Evolutionary conservation across 1,139 yeast species (phyloP), one percentile per base, ranked within the genome.

Genomic region (Magnusiomyces suaveolens): DNA sequence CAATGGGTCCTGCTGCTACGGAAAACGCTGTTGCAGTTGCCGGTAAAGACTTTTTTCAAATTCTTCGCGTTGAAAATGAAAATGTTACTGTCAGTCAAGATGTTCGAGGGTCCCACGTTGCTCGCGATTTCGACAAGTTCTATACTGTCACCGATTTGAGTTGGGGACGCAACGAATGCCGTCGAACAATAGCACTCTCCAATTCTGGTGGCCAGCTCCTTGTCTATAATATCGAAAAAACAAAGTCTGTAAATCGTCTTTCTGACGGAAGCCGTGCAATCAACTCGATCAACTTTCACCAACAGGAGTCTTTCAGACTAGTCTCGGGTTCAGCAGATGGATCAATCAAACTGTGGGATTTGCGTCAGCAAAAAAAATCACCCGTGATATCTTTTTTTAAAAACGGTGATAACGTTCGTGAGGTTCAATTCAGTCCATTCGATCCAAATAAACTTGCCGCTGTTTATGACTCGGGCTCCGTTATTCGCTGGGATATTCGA

Each of bases 321-420:
- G 69, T 88, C 1, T 84, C 96, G 0, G 98, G 96, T 0, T 85
- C 95, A 0, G 96, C 88, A 65, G 98, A 92, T 69, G 97, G 97
- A 1, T 75, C 84, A 21, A 82, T 90, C 55, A 84, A 87, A 60
- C 69, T 89, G 20, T 92, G 97, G 97, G 97, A 92, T 68, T 68
- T 89, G 56, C 76, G 96, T 50, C 33, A 74, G 78, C 48, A 64
- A 68, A 33, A 64, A 69, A 3, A 74, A 74, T 57, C 82, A 26
- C 87, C 0, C 72, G 73, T 3, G 54, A 64, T 16, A 68, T 77
- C n/a, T 75, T 76, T 53, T 71, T 77, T 39, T 38, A 83, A 81
- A 60, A 73, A 61, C 8, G 75, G 73, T 2, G 76, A 74, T 50
- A 65, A 69, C 2, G 64, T 68, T 16, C 65, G 78, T 23, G 76